phyloP scores from a whole-genome alignment of 2,329 filamentous ascomycete genomes.

The Colletotrichum musicola region DNA sequence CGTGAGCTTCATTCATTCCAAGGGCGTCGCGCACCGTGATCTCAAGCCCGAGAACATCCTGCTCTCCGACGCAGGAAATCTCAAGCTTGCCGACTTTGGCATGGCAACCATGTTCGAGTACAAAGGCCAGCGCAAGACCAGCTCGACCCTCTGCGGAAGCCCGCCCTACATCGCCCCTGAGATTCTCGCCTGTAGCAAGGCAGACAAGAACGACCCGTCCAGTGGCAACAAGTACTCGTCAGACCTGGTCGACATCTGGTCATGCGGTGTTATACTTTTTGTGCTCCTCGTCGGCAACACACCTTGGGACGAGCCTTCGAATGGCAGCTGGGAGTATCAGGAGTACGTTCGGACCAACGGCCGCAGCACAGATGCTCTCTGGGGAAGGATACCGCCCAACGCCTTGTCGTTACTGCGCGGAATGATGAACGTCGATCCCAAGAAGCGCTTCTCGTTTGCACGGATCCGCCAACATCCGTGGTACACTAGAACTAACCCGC shows the following conservation, averaged over 20 bases:
- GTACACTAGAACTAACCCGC: slow-evolving; percentile 87
- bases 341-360: slow-evolving; percentile 86
- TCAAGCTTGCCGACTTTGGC: slow-evolving; percentile 97
- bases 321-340: slow-evolving; percentile 88
- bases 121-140: slow-evolving; percentile 84
- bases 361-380: slow-evolving; percentile 86
- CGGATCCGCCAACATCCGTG: slow-evolving; percentile 93
- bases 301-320: slow-evolving; percentile 94
- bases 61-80: slow-evolving; percentile 82
- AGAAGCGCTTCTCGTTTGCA: slow-evolving; percentile 84
- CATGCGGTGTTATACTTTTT: slow-evolving; percentile 97
- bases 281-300: slow-evolving; percentile 96
- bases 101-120: slow-evolving; percentile 94
- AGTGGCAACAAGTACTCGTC: slow-evolving; percentile 75
- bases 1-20: slow-evolving; percentile 95
- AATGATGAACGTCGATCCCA: slow-evolving; percentile 88
- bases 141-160: slow-evolving; percentile 91
- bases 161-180: slow-evolving; percentile 98
- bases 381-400: slow-evolving; percentile 80
- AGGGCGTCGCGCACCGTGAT: slow-evolving; percentile 92
- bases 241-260: slow-evolving; percentile 94
- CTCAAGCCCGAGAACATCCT: slow-evolving; percentile 97
- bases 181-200: slow-evolving; percentile 72
- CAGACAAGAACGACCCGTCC: slow-evolving; percentile 58
- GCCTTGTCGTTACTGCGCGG: slow-evolving; percentile 87